Conservation (phyloP, 1,139 yeast species). For the Taphrina pruni region DNA sequence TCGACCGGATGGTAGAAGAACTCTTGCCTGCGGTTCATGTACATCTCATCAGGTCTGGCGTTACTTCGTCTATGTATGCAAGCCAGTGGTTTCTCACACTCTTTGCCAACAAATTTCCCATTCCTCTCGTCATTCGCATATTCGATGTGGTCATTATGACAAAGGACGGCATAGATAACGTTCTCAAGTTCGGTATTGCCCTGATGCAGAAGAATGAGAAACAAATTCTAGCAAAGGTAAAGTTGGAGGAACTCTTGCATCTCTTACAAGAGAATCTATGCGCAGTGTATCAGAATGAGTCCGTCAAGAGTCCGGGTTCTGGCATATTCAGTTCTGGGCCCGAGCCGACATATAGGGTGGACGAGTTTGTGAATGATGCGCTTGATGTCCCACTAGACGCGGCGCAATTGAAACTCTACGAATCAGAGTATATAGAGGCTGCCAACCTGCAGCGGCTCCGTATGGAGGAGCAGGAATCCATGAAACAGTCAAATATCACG, state of each 20-base stretch:
- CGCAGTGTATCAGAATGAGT: constrained; percentile 63
- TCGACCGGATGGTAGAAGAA: constrained; percentile 80
- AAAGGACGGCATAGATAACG: constrained; percentile 85
- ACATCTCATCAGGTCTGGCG: constrained; percentile 82
- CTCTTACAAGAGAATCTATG: constrained; percentile 81
- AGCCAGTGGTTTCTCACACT: constrained; percentile 94
- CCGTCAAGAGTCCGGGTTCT: constrained; percentile 22
- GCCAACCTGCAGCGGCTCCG: constrained; percentile 71
- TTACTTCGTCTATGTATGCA: constrained; percentile 90
- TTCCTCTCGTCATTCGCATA: constrained; percentile 78
- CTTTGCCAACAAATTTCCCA: constrained; percentile 91
- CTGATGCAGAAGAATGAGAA: constrained; percentile 71
- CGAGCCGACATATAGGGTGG: constrained; percentile 53
- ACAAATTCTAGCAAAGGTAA: constrained; percentile 60
- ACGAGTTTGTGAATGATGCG: constrained; percentile 79
- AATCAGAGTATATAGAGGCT: constrained; percentile 74
- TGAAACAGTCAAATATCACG: constrained; percentile 70
- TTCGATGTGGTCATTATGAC: constrained; percentile 72
- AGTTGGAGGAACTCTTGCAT: constrained; percentile 75
- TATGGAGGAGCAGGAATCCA: constrained; percentile 68
- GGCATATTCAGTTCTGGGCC: constrained; percentile 26
- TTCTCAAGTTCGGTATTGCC: constrained; percentile 79
- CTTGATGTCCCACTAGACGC: constrained; percentile 75
- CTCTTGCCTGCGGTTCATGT: constrained; percentile 69
- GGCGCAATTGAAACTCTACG: constrained; percentile 68